A percentile compares a stretch with the other conserved stretches of the same genome.
phyloP scores from a whole-genome alignment of 495 filamentous ascomycete genomes.

The Penicillium robsamsonii region DNA sequence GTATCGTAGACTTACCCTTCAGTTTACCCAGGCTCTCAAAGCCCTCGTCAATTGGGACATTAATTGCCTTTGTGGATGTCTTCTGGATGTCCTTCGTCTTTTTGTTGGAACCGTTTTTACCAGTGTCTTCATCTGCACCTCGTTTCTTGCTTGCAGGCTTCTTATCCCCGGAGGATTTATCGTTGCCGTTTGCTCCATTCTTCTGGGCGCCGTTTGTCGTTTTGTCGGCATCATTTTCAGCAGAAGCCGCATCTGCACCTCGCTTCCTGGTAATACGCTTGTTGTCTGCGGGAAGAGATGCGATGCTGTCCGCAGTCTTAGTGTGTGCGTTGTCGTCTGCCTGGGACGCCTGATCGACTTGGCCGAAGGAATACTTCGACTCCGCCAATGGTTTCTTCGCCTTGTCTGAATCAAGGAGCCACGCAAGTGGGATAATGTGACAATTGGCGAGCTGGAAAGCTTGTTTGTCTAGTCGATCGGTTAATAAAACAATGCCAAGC shows the following conservation, averaged over 20 bases:
- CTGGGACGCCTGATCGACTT: not conserved
- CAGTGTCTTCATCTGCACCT: conserved; percentile 21
- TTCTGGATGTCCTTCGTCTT: conserved; percentile 47
- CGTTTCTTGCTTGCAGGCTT: conserved; percentile 14
- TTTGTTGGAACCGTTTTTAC: conserved; percentile 22
- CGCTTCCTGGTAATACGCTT: not conserved
- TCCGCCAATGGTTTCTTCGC: conserved; percentile 44
- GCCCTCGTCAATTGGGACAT: conserved; percentile 52
- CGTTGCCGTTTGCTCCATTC: conserved; percentile 7
- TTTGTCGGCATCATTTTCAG: not conserved
- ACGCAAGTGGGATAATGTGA: conserved; percentile 59
- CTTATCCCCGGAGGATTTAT: conserved; percentile 12
- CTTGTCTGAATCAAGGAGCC: conserved; percentile 56
- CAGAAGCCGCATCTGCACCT: conserved; percentile 1
- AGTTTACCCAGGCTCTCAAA: conserved; percentile 12
- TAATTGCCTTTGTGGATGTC: conserved; percentile 36
- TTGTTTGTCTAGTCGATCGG: conserved; percentile 43
- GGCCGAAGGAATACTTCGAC: conserved; percentile 33
- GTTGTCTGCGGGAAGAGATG: not conserved
- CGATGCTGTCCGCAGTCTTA: not conserved
- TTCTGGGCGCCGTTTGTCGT: conserved; percentile 11
- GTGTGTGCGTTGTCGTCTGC: not conserved
- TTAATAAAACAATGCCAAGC: not conserved
- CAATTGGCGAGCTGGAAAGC: conserved; percentile 45
- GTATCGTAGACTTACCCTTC: conserved; percentile 14